Evolutionary conservation across 306 rosid species (phyloP).

Genomic region (Delonix regia): DNA sequence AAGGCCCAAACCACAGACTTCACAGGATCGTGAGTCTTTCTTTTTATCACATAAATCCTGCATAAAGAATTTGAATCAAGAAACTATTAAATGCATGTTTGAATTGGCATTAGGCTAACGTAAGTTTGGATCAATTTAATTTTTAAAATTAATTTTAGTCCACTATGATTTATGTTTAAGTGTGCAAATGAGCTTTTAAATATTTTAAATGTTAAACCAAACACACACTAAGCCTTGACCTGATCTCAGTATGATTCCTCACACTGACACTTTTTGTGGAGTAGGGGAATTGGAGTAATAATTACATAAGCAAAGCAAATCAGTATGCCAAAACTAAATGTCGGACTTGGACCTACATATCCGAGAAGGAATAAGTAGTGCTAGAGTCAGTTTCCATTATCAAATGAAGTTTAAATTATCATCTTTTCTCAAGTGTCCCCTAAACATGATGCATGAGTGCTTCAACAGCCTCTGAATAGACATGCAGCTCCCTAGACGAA

Average conservation of each 20-base stretch:
- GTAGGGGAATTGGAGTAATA: conserved; percentile 12
- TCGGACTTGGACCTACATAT: background rate
- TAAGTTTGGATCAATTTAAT: too few relatives aligned
- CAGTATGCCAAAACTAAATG: conserved; percentile 11
- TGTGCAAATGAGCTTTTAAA: too few relatives aligned
- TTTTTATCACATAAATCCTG: conserved; percentile 60
- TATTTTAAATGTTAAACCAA: too few relatives aligned
- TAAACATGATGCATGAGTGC: conserved; percentile 8
- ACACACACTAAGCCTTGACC: background rate
- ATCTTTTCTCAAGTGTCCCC: conserved; percentile 10
- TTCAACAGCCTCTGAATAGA: background rate
- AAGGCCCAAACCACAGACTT: conserved; percentile 72
- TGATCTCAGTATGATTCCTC: conserved; percentile 9
- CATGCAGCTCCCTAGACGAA: conserved; percentile 22
- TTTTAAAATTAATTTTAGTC: too few relatives aligned
- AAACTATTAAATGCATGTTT: too few relatives aligned
- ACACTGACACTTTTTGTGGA: background rate
- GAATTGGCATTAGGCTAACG: too few relatives aligned
- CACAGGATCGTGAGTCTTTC: conserved; percentile 61
- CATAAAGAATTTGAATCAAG: conserved; percentile 32
- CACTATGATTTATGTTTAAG: too few relatives aligned
- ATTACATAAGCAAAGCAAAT: conserved; percentile 27
- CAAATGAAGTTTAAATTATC: conserved; percentile 2
- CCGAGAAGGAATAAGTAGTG: conserved; percentile 15
- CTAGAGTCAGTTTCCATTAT: background rate